These are phyloP conservation scores for Peterozyma toletana DNA, from an alignment of 805 yeast genomes.

Conservation along the genomic window DNA sequence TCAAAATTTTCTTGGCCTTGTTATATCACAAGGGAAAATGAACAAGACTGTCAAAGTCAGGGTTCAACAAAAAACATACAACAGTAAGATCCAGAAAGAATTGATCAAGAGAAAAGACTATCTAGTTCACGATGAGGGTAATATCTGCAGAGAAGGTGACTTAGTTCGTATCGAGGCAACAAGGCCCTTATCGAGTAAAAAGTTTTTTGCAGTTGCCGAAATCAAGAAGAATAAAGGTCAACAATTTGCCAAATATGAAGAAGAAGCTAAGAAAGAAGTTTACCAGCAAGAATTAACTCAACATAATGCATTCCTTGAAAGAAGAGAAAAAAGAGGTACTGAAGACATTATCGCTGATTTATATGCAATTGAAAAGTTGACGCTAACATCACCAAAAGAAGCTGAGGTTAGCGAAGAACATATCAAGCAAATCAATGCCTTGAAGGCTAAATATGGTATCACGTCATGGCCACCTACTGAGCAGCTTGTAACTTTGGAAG, in stretches of 20 bases:
- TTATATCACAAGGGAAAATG: conserved; percentile 95
- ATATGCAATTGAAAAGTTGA: conserved; percentile 11
- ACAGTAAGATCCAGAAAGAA: conserved; percentile 67
- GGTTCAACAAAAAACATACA: conserved; percentile 70
- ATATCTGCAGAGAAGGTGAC: conserved; percentile 91
- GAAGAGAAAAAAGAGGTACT: conserved; percentile 27
- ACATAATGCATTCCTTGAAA: conserved; percentile 45
- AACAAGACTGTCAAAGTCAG: conserved; percentile 91
- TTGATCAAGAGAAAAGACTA: conserved; percentile 73
- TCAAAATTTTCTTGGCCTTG: conserved; percentile 88
- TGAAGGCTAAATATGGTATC: conserved; percentile 39
- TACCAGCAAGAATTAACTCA: conserved; percentile 56
- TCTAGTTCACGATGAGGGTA: conserved; percentile 90
- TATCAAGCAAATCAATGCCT: conserved; percentile 25
- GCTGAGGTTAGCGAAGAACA: conserved; percentile 19
- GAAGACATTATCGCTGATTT: conserved; percentile 23
- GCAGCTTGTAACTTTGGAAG: conserved; percentile 30
- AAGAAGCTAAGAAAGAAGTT: conserved; percentile 63
- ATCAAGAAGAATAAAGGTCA: conserved; percentile 86
- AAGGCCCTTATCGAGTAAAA: conserved; percentile 76
- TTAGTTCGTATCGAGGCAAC: conserved; percentile 87
- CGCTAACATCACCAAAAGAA: conserved; percentile 9
- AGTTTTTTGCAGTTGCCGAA: conserved; percentile 88
- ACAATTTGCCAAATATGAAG: conserved; percentile 75
- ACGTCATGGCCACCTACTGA: conserved; percentile 38